A percentile compares a stretch with the other conserved stretches of the same genome.
Evolutionary conservation across 2,329 filamentous ascomycete genomes (phyloP).

Genomic region (Penicillium nordicum): DNA sequence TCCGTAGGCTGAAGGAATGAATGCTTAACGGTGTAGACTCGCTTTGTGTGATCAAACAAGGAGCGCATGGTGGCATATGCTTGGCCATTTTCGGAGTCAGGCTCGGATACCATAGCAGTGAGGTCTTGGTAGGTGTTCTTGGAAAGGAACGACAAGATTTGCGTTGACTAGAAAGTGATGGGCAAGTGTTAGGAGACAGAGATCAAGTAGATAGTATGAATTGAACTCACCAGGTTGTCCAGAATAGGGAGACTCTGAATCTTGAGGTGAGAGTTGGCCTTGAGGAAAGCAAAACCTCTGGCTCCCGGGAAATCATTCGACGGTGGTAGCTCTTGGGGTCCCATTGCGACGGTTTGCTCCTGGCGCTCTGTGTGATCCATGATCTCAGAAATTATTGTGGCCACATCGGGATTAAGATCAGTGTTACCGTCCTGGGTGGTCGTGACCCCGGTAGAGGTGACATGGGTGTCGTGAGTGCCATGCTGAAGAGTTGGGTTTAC

Average conservation of each 20-base stretch:
- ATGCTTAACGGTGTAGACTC: slow-evolving; percentile 56
- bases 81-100: slow-evolving; percentile 55
- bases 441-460: slow-evolving; percentile 16
- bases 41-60: slow-evolving; percentile 62
- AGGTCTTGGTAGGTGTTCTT: slow-evolving; percentile 57
- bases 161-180: slow-evolving; percentile 49
- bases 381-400: slow-evolving; percentile 42
- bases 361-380: slow-evolving; percentile 44
- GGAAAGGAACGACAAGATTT: slow-evolving; percentile 57
- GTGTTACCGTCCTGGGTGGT: slow-evolving; percentile 21
- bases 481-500: slow-evolving; percentile 23
- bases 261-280: slow-evolving; percentile 49
- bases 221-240: slow-evolving; percentile 54
- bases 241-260: slow-evolving; percentile 60
- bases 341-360: slow-evolving; percentile 39
- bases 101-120: slow-evolving; percentile 55
- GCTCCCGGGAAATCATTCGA: slow-evolving; percentile 29
- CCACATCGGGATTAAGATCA: slow-evolving; percentile 35
- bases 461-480: slow-evolving; percentile 12
- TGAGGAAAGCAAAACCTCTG: slow-evolving; percentile 39
- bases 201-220: background rate
- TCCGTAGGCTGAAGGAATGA: slow-evolving; percentile 56
- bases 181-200: background rate
- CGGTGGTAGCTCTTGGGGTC: slow-evolving; percentile 33
- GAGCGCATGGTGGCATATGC: slow-evolving; percentile 61